Evolutionary conservation across 148 eudicot species (phyloP), one percentile per base, ranked within the genome.

Genomic region (Oxyria digyna): DNA sequence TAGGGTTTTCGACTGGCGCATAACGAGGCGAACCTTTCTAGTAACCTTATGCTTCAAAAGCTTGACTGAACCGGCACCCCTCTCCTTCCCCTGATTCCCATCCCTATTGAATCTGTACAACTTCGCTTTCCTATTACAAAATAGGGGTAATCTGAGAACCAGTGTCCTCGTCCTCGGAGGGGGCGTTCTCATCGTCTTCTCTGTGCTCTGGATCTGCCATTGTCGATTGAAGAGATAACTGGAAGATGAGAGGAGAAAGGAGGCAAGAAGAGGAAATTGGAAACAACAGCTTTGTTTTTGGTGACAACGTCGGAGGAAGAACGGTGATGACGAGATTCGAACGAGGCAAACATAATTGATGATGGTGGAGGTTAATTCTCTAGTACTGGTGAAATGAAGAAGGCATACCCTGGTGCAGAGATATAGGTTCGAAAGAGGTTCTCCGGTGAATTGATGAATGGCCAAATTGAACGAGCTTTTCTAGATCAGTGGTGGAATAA

Each of bases 101-200:
- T 71, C 67, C 41, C 65, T 71, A 57, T 74, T 70, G 48, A 67
- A 71, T 49, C 65, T 46, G 45, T 78, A 78, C 0, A 78, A 74
- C 73, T 68, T 74, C 46, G 77, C 75, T 62, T 67, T 78, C 62
- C 81, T 78, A n/a, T 5, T 37, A 7, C 12, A 66, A 7, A 37
- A 90, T 85, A 6, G 96, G 96, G 13, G 93, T 87, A 37, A 87
- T 72, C 55, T 82, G 90, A 20, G 96, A 93, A 3, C 96, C 96
- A 27, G 96, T 90, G 68, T 90, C 96, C 70, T 90, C 93, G 18
- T 89, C 96, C 24, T 89, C 96, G 21, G 71, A 84, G 8, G 85
- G 75, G 24, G 80, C 69, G 48, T 71, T 67, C 68, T 87, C 91
- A 29, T 80, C 82, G 62, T 76, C 89, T 32, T 83, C 86, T 74